phyloP scores from a whole-genome alignment of 768 basidiomycete species.

The Hericium coralloides region DNA sequence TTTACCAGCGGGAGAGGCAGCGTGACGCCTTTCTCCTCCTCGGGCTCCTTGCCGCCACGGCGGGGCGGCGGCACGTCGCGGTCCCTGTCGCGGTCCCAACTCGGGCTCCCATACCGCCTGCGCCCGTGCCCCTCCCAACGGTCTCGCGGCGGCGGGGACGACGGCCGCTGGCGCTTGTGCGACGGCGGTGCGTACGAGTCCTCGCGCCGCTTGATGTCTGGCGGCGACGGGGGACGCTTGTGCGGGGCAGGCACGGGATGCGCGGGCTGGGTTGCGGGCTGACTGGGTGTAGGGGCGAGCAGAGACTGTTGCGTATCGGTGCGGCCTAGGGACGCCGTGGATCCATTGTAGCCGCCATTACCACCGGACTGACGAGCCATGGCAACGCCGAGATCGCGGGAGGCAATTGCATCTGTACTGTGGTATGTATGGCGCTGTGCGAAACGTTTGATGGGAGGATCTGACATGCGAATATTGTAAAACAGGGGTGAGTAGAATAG shows the following conservation, averaged over 20 bases:
- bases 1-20: constrained; percentile 53
- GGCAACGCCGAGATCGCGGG: constrained; percentile 80
- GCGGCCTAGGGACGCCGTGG: constrained; percentile 10
- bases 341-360: constrained; percentile 9
- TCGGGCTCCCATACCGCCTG: constrained; percentile 32
- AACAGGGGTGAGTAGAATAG: neutral
- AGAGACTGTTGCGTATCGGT: constrained; percentile 13
- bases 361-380: constrained; percentile 26
- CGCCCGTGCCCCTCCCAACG: constrained; percentile 31
- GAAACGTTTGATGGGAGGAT: constrained; percentile 84
- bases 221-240: constrained; percentile 24
- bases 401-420: constrained; percentile 81
- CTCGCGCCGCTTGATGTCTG: constrained; percentile 33
- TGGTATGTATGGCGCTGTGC: constrained; percentile 81
- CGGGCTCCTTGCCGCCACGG: constrained; percentile 29
- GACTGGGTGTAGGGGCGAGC: neutral
- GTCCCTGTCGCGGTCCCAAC: constrained; percentile 39
- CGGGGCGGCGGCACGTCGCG: constrained; percentile 30
- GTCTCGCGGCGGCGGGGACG: constrained; percentile 42
- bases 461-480: constrained; percentile 31
- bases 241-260: constrained; percentile 21
- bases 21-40: constrained; percentile 38
- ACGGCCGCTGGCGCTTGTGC: constrained; percentile 35
- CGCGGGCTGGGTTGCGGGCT: constrained; percentile 27
- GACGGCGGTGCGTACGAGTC: constrained; percentile 33